Base-by-base conservation (phyloP, 176 grass and related monocot genomes). In the Bonia amplexicaulis region DNA sequence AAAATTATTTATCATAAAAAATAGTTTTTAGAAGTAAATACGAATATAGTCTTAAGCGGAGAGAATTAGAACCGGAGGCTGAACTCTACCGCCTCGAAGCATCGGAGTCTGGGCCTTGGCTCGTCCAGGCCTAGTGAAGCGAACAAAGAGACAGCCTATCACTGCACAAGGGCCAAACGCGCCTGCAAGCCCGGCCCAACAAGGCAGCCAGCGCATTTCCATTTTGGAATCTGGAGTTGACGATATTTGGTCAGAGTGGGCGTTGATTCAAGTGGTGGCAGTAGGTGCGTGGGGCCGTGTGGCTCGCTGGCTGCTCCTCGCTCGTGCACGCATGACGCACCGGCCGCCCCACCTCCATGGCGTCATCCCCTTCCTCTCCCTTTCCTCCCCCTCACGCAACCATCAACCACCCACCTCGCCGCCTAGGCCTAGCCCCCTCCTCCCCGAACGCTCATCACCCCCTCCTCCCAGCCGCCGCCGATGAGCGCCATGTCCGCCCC, bases 401-500 rank as follows among this genome's bases (percentile, higher is more conserved):
- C 64, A 62, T 74, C 57, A n/a, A 44, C 52, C 78, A 29, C 35
- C 66, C 63, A 10, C 41, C 48, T 64, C 82, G 25, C 22, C 53
- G 9, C 49, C 29, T 75, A 40, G 31, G 51, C 80, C 73, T 83
- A 78, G 44, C 12, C 39, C 13, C 66, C 67, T 25, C 58, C 41
- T 20, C 22, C 12, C 14, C 19, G 20, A 40, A 29, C 52, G 20
- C 47, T 37, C 14, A 29, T 73, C 64, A 37, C 72, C 6, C 29
- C 64, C 17, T 12, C 40, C 2, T 6, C 35, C 4, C 49, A 26
- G 66, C 53, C 64, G 20, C 52, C 3, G 47, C 69, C 49, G 52
- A 37, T 78, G 54, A 54, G 66, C 66, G 47, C 68, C 76, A 90
- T 90, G 89, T 53, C 46, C 26, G 7, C 67, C 44, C 46, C 45